A percentile compares a stretch with the other conserved stretches of the same genome.
Conservation (phyloP, 352 stramenopile species). For the Thalassiosira hispida region DNA sequence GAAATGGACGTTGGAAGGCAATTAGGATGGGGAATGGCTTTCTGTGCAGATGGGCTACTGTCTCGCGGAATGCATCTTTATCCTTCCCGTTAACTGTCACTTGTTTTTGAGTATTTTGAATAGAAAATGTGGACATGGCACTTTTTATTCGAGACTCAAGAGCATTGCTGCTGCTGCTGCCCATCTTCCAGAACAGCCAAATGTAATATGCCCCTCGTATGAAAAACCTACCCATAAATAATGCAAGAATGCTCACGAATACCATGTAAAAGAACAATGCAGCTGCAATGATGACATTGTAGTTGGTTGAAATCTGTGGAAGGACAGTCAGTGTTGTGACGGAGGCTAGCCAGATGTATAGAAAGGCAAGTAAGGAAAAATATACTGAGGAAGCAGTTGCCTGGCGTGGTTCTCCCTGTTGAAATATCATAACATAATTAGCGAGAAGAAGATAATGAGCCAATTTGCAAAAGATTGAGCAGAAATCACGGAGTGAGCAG, state of each 20-base stretch:
- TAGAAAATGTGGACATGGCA: not conserved
- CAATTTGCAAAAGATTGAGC: not conserved
- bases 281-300: constrained; percentile 62
- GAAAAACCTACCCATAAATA: constrained; percentile 49
- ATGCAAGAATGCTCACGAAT: constrained; percentile 39
- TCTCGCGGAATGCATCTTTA: not conserved
- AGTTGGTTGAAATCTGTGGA: constrained; percentile 55
- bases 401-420: constrained; percentile 49
- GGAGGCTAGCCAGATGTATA: constrained; percentile 59
- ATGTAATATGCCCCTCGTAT: constrained; percentile 48
- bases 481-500: not conserved
- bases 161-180: constrained; percentile 5
- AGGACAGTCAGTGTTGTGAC: constrained; percentile 56
- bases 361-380: constrained; percentile 52
- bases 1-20: constrained; percentile 59
- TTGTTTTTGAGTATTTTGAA: constrained; percentile 2
- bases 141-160: not conserved
- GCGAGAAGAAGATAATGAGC: not conserved
- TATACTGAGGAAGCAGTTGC: constrained; percentile 53
- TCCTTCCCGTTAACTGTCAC: not conserved
- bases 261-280: constrained; percentile 67
- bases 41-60: constrained; percentile 8
- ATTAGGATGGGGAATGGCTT: constrained; percentile 38
- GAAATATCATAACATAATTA: not conserved
- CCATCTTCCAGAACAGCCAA: constrained; percentile 44